Evolutionary conservation across 1,139 yeast species (phyloP), one percentile per base, ranked within the genome.

Genomic region (Lodderomyces theae): DNA sequence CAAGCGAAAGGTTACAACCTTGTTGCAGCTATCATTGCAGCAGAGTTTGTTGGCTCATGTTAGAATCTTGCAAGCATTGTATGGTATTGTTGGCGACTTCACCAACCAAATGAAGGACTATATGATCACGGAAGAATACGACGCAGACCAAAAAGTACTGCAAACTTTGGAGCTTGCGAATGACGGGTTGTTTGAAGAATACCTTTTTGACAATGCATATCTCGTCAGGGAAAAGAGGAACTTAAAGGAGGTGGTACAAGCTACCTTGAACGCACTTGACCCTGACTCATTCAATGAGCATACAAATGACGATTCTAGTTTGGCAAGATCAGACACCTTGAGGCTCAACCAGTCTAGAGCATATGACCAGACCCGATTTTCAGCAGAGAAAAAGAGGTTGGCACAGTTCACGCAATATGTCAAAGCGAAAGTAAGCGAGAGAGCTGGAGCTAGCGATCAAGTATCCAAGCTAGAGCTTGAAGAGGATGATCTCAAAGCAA

Each of bases 31-130:
- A 43, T 85, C 96, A 0, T 75, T 80, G 42, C 72, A 83, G 1
- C 69, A 78, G 7, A 79, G 88, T 19, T 70, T 80, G 2, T 64
- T 92, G 43, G 89, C 96, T 0, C 90, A 86, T 57, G 80, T 89
- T 6, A 74, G 97, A 52, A 74, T 85, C 1, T 64, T 92, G 30
- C 89, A 87, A 60, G 69, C 81, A 2, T 66, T 86, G 21, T 84
- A 80, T 55, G 72, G 76, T 0, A 63, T 78, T 35, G 69, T 86
- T 3, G 79, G 80, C n/a, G 78, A 74, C 34, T 77, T 85, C 52
- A 81, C 86, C 1, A 77, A 77, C 45, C 80, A 79, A 43, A 66
- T 90, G 44, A 83, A 86, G 52, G 81, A 79, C 10, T 77, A 76
- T 41, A 66, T 81, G 30, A 56, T 63, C 12, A 64, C 79, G 17